These are phyloP conservation scores for Arabidopsis lyrata DNA, from an alignment of 441 rosid species.

Conservation along the genomic window DNA sequence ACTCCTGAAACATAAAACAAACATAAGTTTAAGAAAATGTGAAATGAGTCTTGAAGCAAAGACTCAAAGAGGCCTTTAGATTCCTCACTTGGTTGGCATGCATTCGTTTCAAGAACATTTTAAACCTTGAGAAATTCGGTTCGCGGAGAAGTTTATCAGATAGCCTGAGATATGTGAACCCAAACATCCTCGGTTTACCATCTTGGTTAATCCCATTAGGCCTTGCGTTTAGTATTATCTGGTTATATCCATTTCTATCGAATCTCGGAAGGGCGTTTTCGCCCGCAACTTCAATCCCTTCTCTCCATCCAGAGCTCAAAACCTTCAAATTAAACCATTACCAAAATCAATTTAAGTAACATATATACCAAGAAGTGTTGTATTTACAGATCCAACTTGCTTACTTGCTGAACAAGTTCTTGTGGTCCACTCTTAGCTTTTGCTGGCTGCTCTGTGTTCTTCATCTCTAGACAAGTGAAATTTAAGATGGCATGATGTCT, in stretches of 20 bases:
- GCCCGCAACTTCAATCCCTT: slow-evolving; percentile 76
- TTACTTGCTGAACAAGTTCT: slow-evolving; percentile 80
- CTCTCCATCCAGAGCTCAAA: slow-evolving; percentile 78
- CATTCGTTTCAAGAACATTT: slow-evolving; percentile 75
- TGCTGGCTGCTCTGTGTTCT: slow-evolving; percentile 61
- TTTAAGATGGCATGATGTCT: slow-evolving; percentile 73
- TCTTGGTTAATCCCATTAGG: slow-evolving; percentile 68
- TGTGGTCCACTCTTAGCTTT: slow-evolving; percentile 73
- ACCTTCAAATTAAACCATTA: slow-evolving; percentile 49
- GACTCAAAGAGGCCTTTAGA: background rate
- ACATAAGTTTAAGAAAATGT: background rate
- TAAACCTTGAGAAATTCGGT: slow-evolving; percentile 65
- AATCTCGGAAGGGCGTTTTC: slow-evolving; percentile 83
- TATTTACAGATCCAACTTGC: background rate
- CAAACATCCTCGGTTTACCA: slow-evolving; percentile 70
- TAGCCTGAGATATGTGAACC: slow-evolving; percentile 77
- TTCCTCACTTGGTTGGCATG: slow-evolving; percentile 74
- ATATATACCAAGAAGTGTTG: background rate
- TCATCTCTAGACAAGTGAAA: slow-evolving; percentile 89
- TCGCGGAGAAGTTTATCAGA: slow-evolving; percentile 55
- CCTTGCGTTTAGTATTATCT: slow-evolving; percentile 76
- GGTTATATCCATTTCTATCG: slow-evolving; percentile 74
- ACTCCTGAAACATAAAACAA: slow-evolving; percentile 53
- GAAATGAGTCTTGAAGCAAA: slow-evolving; percentile 5
- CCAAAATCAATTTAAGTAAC: slow-evolving; percentile 14